Base-by-base conservation (phyloP, 306 rosid genomes). In the Glycine tomentella region DNA sequence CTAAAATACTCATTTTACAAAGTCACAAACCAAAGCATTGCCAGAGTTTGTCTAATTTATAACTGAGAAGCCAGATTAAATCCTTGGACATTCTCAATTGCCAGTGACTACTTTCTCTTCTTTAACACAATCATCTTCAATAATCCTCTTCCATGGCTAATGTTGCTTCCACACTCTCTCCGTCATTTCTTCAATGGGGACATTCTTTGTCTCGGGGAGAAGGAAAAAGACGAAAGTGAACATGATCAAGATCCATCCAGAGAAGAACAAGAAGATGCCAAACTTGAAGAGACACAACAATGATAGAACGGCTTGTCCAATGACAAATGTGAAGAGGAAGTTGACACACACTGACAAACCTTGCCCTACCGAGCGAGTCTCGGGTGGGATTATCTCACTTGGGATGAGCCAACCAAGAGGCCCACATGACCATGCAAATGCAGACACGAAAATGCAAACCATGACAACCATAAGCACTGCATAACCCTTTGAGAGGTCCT, bases 371-470 rank as follows among this genome's bases (percentile, higher is more conserved):
- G 98, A 94, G 2, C 97, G 89, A 2, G 95, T 92, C 82, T 94
- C 2, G 92, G 51, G 0, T 97, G 97, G 85, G 92, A 94, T 0
- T n/a, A n/a, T n/a, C n/a, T n/a, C n/a, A n/a, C 97, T 91, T 0
- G 98, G 97, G 40, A 92, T 90, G 4, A 94, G 63, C 98, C 98
- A 94, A 1, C 91, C 94, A 0, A 92, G 87, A 1, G 98, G 98
- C 0, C 97, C 98, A 97, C 97, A 91, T 4, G 98, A 94, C 98
- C 98, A 94, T 0, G 98, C 98, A 46, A 94, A 94, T 2, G 91
- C 73, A 0, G 95, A 81, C 34, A 94, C 98, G 11, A 84, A 94
- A 2, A 85, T 72, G 80, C 98, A 94, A 0, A 92, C 76, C 93
- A 94, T 20, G 0, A 92, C 79, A 17, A 94, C 97, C 14, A 94